Evolutionary conservation across 306 rosid genomes (phyloP).

Genomic region (Malus asiatica): DNA sequence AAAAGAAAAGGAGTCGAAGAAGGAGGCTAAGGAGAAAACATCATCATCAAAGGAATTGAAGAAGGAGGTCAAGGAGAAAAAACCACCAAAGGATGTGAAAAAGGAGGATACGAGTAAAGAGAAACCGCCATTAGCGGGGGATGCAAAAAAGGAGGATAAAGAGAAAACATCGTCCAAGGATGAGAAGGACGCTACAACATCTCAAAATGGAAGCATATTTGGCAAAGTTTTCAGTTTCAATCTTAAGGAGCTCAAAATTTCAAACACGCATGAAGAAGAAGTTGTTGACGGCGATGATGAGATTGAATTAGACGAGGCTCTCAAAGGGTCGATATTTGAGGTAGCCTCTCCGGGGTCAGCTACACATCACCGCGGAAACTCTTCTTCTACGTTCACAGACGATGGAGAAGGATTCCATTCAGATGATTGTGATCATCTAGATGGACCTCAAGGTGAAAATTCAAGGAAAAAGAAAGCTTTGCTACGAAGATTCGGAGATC

Average conservation of each 20-base stretch:
- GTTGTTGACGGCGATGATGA: constrained; percentile 28
- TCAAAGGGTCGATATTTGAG: constrained; percentile 57
- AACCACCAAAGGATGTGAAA: background rate
- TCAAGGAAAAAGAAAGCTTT: constrained; percentile 70
- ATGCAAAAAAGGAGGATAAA: constrained; percentile 19
- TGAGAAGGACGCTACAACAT: constrained; percentile 17
- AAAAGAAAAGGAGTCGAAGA: constrained; percentile 1
- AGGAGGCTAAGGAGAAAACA: constrained; percentile 7
- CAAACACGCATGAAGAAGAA: constrained; percentile 28
- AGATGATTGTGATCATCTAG: constrained; percentile 40
- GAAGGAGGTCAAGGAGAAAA: constrained; percentile 17
- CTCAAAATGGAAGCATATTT: constrained; percentile 12
- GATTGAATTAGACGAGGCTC: constrained; percentile 33
- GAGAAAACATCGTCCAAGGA: constrained; percentile 8
- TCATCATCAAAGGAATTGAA: constrained; percentile 13
- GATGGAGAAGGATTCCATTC: constrained; percentile 31
- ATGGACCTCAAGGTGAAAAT: constrained; percentile 41
- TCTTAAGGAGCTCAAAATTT: constrained; percentile 27
- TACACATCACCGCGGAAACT: constrained; percentile 17
- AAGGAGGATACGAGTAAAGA: constrained; percentile 29
- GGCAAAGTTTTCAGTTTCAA: constrained; percentile 35
- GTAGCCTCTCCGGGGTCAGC: constrained; percentile 33
- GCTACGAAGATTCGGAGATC: constrained; percentile 74
- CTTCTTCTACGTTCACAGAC: constrained; percentile 7
- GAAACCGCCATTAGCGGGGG: background rate